These are phyloP conservation scores for Verbascum thapsus DNA, from an alignment of 257 asterid genomes.

Conservation along the genomic window DNA sequence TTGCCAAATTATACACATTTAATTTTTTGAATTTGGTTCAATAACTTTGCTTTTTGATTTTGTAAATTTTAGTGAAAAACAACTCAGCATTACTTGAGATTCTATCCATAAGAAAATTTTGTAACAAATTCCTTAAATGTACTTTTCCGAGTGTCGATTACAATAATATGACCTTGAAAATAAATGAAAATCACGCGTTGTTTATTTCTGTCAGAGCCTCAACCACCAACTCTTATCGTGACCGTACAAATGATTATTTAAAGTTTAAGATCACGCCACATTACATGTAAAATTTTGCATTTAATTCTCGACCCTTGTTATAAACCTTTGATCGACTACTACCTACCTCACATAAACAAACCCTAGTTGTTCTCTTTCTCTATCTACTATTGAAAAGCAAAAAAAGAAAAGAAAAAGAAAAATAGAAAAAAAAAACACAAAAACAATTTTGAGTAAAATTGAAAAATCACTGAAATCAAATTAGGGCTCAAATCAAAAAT, in stretches of 20 bases:
- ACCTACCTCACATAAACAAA: slow-evolving; percentile 30
- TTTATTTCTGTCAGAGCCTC: slow-evolving; percentile 11
- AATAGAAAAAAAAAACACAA: slow-evolving; percentile 7
- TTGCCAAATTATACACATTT: too few relatives aligned
- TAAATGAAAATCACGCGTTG: slow-evolving; percentile 8
- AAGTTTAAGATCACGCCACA: background rate
- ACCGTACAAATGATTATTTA: slow-evolving; percentile 15
- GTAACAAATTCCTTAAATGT: too few relatives aligned
- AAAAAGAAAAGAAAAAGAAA: too few relatives aligned
- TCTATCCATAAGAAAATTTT: slow-evolving; percentile 2
- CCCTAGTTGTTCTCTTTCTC: slow-evolving; percentile 38
- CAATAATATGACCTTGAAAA: too few relatives aligned
- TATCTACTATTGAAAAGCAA: too few relatives aligned
- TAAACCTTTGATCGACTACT: slow-evolving; percentile 13
- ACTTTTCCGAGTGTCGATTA: too few relatives aligned
- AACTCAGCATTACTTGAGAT: too few relatives aligned
- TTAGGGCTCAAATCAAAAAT: slow-evolving; percentile 65
- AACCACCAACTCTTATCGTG: slow-evolving; percentile 10
- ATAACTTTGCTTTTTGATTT: too few relatives aligned
- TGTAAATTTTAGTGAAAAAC: too few relatives aligned
- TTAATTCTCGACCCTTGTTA: slow-evolving; percentile 20
- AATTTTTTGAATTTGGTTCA: too few relatives aligned
- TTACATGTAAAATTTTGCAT: slow-evolving; percentile 15
- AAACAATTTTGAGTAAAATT: too few relatives aligned
- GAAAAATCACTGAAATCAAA: slow-evolving; percentile 27